Conservation (phyloP, 192 early-diverging fungal genomes). For the Coemansia pectinata region DNA sequence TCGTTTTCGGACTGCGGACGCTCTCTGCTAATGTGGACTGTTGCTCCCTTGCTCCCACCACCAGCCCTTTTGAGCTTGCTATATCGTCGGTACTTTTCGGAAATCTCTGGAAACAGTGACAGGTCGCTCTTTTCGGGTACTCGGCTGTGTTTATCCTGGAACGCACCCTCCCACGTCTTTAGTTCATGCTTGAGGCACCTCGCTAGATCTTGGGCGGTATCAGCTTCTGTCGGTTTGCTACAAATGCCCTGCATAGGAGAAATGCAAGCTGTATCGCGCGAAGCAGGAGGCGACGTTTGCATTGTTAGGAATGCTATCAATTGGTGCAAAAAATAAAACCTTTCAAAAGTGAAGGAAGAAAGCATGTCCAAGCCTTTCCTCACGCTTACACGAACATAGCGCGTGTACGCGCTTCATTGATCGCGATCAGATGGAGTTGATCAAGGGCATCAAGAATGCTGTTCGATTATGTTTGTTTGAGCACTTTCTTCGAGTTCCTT, state of each 20-base stretch:
- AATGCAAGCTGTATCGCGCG: neutral
- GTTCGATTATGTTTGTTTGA: neutral
- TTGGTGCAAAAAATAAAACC: neutral
- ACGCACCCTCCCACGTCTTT: conserved; percentile 46
- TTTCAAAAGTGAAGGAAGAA: neutral
- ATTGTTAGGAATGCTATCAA: neutral
- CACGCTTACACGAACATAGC: neutral
- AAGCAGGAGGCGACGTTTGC: neutral
- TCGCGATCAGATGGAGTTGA: neutral
- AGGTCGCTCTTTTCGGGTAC: conserved; percentile 36
- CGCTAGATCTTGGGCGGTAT: conserved; percentile 5
- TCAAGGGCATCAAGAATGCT: neutral
- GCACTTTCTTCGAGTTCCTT: neutral
- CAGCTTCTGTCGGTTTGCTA: neutral
- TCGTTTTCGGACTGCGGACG: neutral
- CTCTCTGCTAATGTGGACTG: neutral
- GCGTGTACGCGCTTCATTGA: neutral
- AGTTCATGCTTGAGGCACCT: conserved; percentile 47
- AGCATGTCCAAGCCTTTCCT: too few relatives aligned
- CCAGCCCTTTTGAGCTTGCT: conserved; percentile 34
- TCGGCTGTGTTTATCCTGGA: conserved; percentile 33
- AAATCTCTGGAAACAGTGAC: conserved; percentile 24
- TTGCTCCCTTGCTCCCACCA: neutral
- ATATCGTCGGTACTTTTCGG: conserved; percentile 44
- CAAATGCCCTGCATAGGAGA: neutral